Evolutionary conservation across 805 yeast genomes (phyloP), one percentile per base, ranked within the genome.

Genomic region (Myxozyma neglecta): DNA sequence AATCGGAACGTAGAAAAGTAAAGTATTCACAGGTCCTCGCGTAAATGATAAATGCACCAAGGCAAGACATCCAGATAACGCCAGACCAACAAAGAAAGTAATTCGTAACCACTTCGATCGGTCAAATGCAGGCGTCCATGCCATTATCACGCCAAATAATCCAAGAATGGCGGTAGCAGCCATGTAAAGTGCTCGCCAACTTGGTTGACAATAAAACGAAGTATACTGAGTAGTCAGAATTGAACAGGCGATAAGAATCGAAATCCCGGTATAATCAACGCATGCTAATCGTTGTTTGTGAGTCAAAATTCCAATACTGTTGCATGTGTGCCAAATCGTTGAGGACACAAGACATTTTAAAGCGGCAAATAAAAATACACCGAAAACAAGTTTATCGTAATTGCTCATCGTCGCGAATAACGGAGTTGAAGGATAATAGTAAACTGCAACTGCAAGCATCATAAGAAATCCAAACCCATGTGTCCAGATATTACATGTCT

Each of bases 101-200:
- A 94, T 89, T 67, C 98, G 80, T 59, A 90, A 75, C 6, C 87
- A 85, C 65, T 90, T 96, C 5, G 97, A 96, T 56, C 83, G 81
- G 74, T 94, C 98, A 74, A 94, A 93, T 67, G 79, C 81, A 3
- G 96, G 93, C n/a, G 91, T 85, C 97, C 98, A 93, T 60, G 94
- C 90, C 77, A 93, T 84, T 18, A 80, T 72, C 35, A 90, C 82
- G 0, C 98, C 97, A 24, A 83, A 73, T 1, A 79, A 56, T 2
- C 97, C 97, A 60, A 91, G 84, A 1, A 82, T 44, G 0, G 83
- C 71, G 1, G 97, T 88, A 67, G 86, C 79, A 0, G 77, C 46
- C 73, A 90, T 82, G 74, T 85, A 87, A 3, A 79, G 49, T 2
- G 79, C 69, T 64, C 82, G 82, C 9, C 78, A 65, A n/a, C 71